phyloP scores from a whole-genome alignment of 164 flowering plant species.

The Vitis cinerea region DNA sequence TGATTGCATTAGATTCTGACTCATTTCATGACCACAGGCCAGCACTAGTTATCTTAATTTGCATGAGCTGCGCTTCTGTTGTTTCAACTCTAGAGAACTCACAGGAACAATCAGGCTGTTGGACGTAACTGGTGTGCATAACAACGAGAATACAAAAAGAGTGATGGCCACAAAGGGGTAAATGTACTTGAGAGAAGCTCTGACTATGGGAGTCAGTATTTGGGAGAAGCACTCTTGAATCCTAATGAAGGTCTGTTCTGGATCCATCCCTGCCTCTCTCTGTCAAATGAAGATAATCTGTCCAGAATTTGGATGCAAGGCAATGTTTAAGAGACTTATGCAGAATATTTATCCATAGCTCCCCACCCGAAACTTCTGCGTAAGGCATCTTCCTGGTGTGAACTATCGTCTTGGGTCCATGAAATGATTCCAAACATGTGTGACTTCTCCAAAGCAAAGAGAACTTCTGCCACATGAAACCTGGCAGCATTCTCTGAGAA shows the following conservation, averaged over 20 bases:
- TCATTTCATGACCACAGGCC: conserved; percentile 71
- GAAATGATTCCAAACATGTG: too few relatives aligned
- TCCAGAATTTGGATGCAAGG: too few relatives aligned
- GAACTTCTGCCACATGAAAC: too few relatives aligned
- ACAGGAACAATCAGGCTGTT: conserved; percentile 98
- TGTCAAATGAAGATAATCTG: neutral
- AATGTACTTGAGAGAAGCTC: conserved; percentile 72
- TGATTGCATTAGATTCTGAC: conserved; percentile 26
- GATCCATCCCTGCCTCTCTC: conserved; percentile 59
- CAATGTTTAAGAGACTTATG: too few relatives aligned
- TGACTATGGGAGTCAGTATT: conserved; percentile 66
- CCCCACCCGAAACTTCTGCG: too few relatives aligned
- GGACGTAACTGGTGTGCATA: conserved; percentile 96
- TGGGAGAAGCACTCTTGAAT: conserved; percentile 86
- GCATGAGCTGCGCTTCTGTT: conserved; percentile 72
- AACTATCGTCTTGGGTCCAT: too few relatives aligned
- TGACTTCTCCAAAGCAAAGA: too few relatives aligned
- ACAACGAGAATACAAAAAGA: conserved; percentile 77
- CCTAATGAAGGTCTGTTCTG: conserved; percentile 88
- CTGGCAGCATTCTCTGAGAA: too few relatives aligned
- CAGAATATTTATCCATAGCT: too few relatives aligned
- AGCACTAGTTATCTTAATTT: conserved; percentile 84
- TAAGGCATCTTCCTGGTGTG: too few relatives aligned
- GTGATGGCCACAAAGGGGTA: conserved; percentile 66
- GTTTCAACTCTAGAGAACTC: conserved; percentile 64